Evolutionary conservation across 805 yeast species (phyloP), one percentile per base, ranked within the genome.

Genomic region (Candida quercuum): DNA sequence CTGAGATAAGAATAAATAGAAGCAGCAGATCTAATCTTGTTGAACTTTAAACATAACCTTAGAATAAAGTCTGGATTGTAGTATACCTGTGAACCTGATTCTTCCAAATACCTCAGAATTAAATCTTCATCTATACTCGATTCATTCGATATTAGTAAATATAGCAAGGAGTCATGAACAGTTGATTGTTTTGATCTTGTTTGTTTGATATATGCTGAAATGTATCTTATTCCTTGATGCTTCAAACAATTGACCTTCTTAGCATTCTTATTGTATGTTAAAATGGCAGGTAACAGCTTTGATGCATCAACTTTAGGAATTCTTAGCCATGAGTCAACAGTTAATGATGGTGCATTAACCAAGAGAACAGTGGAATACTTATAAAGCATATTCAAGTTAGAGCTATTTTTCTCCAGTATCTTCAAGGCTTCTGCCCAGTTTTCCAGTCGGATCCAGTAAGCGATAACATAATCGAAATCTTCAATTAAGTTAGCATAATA

Each of bases 301-400:
- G 72, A 70, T 33, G 82, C 80, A 40, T 84, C 75, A 3, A 91
- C 45, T 35, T 66, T 51, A 2, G 47, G 29, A 30, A 80, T 56
- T 35, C 78, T 71, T 51, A 85, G 71, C 97, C 97, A 93, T 0
- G 85, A 69, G 36, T 81, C 82, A 2, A 86, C 76, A 0, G 96
- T 86, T 11, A 69, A 71, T 21, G 64, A 65, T 0, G 99, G 89
- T 12, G 72, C 61, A 48, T 85, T 84, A 3, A 78, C 65, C 36
- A 93, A 56, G 27, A 93, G 57, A 0, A 79, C 79, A 0, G 82
- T 78, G 1, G 97, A 71, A 42, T 79, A 78, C 43, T 74, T 72
- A 60, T 87, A 86, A 5, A 84, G 71, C 8, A 76, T 53, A 0
- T 61, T 54, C 0, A 69, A 62, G 28, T 72, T 71, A 28, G 29